Evolutionary conservation across 306 rosid species (phyloP).

Genomic region (Glycine latifolia): DNA sequence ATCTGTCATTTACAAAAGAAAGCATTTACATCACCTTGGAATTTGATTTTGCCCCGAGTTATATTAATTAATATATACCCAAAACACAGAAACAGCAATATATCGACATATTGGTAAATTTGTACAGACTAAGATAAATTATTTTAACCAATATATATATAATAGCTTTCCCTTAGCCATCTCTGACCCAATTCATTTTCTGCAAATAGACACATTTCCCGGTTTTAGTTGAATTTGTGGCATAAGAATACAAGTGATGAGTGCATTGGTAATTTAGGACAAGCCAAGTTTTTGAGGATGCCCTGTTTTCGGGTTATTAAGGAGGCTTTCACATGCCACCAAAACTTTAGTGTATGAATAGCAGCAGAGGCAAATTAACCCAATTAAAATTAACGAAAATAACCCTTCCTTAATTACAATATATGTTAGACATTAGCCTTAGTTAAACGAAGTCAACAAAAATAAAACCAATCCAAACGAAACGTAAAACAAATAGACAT

Average conservation of each 20-base stretch:
- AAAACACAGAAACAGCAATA: neutral
- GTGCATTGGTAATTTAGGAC: neutral
- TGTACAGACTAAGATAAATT: neutral
- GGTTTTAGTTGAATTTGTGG: neutral
- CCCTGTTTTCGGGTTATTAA: slow-evolving; percentile 43
- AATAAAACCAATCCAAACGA: neutral
- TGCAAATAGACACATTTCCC: neutral
- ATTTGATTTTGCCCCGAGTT: slow-evolving; percentile 14
- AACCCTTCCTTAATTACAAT: neutral
- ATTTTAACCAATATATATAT: neutral
- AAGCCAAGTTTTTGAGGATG: neutral
- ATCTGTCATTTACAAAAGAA: neutral
- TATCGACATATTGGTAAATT: neutral
- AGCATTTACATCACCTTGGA: neutral
- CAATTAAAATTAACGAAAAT: slow-evolving; percentile 9
- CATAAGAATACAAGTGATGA: neutral
- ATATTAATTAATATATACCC: neutral
- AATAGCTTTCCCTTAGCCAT: neutral
- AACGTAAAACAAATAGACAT: neutral
- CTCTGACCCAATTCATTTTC: neutral
- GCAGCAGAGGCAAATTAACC: neutral
- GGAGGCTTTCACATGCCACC: neutral
- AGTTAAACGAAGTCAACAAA: slow-evolving; percentile 27
- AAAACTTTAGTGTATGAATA: neutral
- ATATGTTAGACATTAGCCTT: no score